Base-by-base conservation (phyloP, 148 eudicot genomes). In the Cornus kousa region DNA sequence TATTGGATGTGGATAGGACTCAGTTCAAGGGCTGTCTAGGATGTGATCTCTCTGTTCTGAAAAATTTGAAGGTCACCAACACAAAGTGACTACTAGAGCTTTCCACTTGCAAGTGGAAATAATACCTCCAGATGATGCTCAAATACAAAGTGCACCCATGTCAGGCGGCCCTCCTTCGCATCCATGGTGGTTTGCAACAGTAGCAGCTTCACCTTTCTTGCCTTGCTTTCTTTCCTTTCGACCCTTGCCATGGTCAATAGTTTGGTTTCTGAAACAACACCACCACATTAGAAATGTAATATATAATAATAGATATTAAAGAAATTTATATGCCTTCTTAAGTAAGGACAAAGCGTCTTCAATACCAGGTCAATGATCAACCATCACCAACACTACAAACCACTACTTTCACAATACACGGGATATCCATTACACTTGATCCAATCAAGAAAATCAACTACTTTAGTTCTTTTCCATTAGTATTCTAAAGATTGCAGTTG, bases 71-170 rank as follows among this genome's bases (percentile, higher is more conserved):
- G 6, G 73, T 69, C 60, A 71, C 57, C 59, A 74, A 62, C 32
- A 68, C 46, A 48, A 80, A 80, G 5, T 33, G 7, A 24, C 72
- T 31, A 39, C 68, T 20, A 73, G 28, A 74, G 78, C 55, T 37
- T 16, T 77, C 62, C 50, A 28, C 74, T 74, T 78, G 50, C 28
- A 53, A 19, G 32, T 68, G 33, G 64, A 67, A 10, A 53, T 19
- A 72, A 60, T 81, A 86, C 88, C 91, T 82, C 37, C 8, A 72
- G 53, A 75, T 32, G 71, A 68, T 1, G 68, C 35, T 91, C 86
- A 94, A 69, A 94, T 94, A 83, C 98, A 92, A 67, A 94, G 86
- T 69, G 97, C 92, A 76, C 98, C 98, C 82, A 94, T 81, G 82
- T 94, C 97, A 75, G 84, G 89, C 46, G 91, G 82, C 40, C 80